Base-by-base conservation (phyloP, 129 eudicot species). In the Chrysanthemum lavandulifolium region DNA sequence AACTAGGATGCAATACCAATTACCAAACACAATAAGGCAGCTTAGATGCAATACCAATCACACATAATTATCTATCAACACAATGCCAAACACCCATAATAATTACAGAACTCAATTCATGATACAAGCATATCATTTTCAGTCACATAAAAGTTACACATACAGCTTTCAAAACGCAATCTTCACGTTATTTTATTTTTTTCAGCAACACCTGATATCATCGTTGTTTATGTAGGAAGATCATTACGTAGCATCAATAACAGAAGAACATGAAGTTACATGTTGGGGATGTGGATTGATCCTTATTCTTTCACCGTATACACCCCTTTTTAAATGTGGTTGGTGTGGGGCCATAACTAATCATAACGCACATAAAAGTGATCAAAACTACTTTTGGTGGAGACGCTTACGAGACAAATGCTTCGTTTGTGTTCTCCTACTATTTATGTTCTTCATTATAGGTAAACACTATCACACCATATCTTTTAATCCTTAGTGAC, bases 261-360 rank as follows among this genome's bases (percentile, higher is more conserved):
- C 61, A 71, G 88, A 80, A 75, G 93, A 88, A 16, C 83, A 71
- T 82, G 98, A 89, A 72, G 79, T 86, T 59, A 83, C 77, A 48
- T 92, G 98, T 71, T 92, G 98, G 98, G 98, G 98, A 18, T 92
- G 98, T 87, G 98, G 98, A 50, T 85, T 87, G 71, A 84, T 80
- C 72, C 88, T 92, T 49, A 69, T 82, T 73, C 89, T 92, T 79
- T 79, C 96, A 70, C 84, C 92, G 2, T 72, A 83, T 73, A 89
- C 90, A 19, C 86, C 98, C 43, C 72, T 84, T 76, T 92, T 87
- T 69, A 89, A 82, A 76, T 92, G 98, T 74, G 88, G 91, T 18
- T 92, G 96, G 96, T 92, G 98, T 82, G 98, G 98, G 74, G 96
- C 98, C 49, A 85, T 89, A 81, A 89, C 91, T 43, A 82, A 87